Evolutionary conservation across 129 eudicot species (phyloP).

Genomic region (Flaveria ramosissima): DNA sequence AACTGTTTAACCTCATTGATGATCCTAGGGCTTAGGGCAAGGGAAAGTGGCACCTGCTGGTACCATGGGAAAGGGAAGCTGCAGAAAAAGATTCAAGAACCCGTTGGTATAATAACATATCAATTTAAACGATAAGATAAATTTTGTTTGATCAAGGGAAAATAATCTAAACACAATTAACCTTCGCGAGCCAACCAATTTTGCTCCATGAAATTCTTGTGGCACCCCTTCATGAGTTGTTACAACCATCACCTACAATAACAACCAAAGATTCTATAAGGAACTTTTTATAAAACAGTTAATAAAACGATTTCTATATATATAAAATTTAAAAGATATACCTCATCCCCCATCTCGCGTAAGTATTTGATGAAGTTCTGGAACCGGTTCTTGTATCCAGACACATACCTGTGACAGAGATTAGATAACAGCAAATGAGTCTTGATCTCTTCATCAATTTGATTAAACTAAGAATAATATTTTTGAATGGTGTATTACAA

Average conservation of each 20-base stretch:
- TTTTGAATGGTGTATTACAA: conserved; percentile 8
- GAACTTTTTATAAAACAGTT: conserved; percentile 3
- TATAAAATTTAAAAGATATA: conserved; percentile 26
- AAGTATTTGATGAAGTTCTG: conserved; percentile 91
- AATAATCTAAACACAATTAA: conserved; percentile 21
- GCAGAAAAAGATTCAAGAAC: conserved; percentile 31
- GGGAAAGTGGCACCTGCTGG: conserved; percentile 95
- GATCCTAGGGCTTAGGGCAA: conserved; percentile 96
- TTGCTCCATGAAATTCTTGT: conserved; percentile 90
- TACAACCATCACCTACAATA: conserved; percentile 86
- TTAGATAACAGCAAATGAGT: conserved; percentile 19
- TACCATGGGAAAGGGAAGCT: conserved; percentile 98
- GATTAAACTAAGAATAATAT: conserved; percentile 9
- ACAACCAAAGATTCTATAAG: conserved; percentile 13
- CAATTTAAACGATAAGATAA: not conserved
- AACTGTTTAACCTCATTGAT: conserved; percentile 84
- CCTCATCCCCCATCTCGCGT: conserved; percentile 99
- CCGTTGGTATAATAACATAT: conserved; percentile 12
- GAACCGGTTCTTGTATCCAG: conserved; percentile 94
- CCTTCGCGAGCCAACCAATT: conserved; percentile 84
- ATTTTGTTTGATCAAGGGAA: not conserved
- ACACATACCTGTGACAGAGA: conserved; percentile 69
- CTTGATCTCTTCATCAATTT: conserved; percentile 16
- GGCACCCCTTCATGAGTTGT: conserved; percentile 98
- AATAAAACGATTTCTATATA: not conserved